Evolutionary conservation across 1,284 basidiomycete species (phyloP).

Genomic region (Exobasidium rhododendri): DNA sequence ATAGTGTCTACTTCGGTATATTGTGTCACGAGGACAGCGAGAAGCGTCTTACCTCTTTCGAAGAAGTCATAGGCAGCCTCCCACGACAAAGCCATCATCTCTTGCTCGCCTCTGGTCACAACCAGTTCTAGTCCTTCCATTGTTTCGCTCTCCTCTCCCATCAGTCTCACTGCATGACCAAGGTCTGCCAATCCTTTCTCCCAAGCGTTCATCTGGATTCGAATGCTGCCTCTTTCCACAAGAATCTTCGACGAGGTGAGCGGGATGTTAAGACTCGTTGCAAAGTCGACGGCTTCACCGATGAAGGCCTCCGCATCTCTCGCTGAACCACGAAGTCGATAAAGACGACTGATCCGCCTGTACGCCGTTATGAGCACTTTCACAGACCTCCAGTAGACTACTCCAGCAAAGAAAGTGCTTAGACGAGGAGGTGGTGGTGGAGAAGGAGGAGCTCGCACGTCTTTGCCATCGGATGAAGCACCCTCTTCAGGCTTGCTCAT

Average conservation of each 20-base stretch:
- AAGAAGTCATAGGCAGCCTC: constrained; percentile 30
- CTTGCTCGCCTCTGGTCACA: constrained; percentile 33
- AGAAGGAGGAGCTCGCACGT: not conserved
- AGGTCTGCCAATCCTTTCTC: constrained; percentile 34
- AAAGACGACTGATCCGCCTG: constrained; percentile 26
- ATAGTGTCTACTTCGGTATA: constrained; percentile 25
- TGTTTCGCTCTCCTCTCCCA: constrained; percentile 19
- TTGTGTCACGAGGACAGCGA: constrained; percentile 25
- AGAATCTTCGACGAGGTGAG: constrained; percentile 28
- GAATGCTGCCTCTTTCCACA: constrained; percentile 32
- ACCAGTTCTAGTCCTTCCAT: constrained; percentile 29
- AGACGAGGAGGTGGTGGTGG: not conserved
- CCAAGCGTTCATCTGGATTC: constrained; percentile 25
- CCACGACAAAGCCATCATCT: constrained; percentile 25
- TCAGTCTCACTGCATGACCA: constrained; percentile 24
- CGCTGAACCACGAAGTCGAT: constrained; percentile 40
- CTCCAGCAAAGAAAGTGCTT: not conserved
- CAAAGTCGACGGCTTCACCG: constrained; percentile 39
- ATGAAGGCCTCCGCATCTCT: constrained; percentile 44
- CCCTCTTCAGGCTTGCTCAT: not conserved
- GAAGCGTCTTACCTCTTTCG: constrained; percentile 25
- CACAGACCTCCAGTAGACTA: not conserved
- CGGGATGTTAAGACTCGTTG: constrained; percentile 24
- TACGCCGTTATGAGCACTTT: constrained; percentile 17
- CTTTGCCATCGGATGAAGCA: too few species aligned